phyloP scores from a whole-genome alignment of 768 basidiomycete genomes.

The Tricholoma bakamatsutake region DNA sequence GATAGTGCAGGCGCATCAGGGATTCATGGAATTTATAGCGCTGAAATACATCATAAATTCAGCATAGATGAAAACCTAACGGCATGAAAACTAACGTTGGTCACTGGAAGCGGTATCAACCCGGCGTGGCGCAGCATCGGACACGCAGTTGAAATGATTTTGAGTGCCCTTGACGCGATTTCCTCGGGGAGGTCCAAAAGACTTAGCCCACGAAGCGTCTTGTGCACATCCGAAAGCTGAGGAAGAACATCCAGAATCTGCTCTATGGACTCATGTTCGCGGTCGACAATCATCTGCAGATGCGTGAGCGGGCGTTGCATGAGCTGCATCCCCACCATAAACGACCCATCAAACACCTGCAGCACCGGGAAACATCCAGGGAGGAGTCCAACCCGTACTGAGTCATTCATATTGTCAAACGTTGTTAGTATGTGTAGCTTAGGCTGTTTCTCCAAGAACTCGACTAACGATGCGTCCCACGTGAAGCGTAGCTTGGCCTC shows the following conservation, averaged over 20 bases:
- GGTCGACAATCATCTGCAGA: constrained; percentile 38
- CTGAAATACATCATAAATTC: constrained; percentile 11
- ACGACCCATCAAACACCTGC: constrained; percentile 38
- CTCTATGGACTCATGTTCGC: constrained; percentile 27
- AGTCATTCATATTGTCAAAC: constrained; percentile 19
- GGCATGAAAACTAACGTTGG: constrained; percentile 16
- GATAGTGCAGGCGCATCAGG: constrained; percentile 22
- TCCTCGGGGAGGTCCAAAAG: constrained; percentile 26
- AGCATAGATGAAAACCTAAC: background rate
- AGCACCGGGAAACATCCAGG: constrained; percentile 32
- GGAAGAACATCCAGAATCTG: constrained; percentile 27
- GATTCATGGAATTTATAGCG: constrained; percentile 22
- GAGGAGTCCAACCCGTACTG: constrained; percentile 3
- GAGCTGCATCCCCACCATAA: constrained; percentile 36
- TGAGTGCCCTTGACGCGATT: constrained; percentile 14
- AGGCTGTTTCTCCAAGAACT: constrained; percentile 44
- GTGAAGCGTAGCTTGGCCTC: constrained; percentile 43
- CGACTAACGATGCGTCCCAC: constrained; percentile 42
- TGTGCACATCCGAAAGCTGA: constrained; percentile 18
- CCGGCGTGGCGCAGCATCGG: constrained; percentile 24
- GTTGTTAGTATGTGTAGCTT: constrained; percentile 34
- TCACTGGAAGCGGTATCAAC: constrained; percentile 22
- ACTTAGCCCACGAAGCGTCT: constrained; percentile 23
- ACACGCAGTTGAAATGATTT: constrained; percentile 15
- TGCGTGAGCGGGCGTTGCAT: constrained; percentile 35